Evolutionary conservation across 352 stramenopile genomes (phyloP).

Genomic region (Phytophthora colocasiae): DNA sequence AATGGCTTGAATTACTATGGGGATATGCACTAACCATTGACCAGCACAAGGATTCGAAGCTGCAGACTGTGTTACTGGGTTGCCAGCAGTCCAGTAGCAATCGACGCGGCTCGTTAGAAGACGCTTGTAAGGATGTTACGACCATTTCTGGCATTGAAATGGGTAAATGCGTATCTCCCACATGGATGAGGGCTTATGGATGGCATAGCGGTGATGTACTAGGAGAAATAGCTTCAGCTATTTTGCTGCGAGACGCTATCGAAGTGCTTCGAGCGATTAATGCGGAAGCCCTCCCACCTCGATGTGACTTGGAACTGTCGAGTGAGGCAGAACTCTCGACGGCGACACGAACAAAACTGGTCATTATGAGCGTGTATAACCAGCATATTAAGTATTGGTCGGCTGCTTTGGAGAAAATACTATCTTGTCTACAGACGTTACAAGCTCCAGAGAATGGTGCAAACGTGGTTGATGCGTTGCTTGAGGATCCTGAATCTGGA

Average conservation of each 20-base stretch:
- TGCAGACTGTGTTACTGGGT: constrained; percentile 28
- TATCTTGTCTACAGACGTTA: constrained; percentile 2
- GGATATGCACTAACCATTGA: constrained; percentile 29
- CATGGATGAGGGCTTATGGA: constrained; percentile 31
- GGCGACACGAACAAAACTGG: background rate
- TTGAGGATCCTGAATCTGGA: constrained; percentile 2
- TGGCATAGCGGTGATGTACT: constrained; percentile 8
- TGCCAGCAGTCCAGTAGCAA: constrained; percentile 4
- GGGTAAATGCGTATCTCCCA: background rate
- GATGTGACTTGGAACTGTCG: constrained; percentile 2
- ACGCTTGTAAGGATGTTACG: constrained; percentile 14
- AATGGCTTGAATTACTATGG: constrained; percentile 52
- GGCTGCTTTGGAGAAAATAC: constrained; percentile 4
- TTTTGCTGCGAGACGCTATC: constrained; percentile 17
- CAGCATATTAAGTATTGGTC: constrained; percentile 13
- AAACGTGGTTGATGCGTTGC: too few relatives aligned
- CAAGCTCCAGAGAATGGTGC: too few relatives aligned
- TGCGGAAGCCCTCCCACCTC: constrained; percentile 25
- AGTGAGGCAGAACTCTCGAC: background rate
- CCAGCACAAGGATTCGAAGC: constrained; percentile 20
- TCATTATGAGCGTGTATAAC: constrained; percentile 19
- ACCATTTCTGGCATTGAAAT: background rate
- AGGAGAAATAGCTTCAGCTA: constrained; percentile 7
- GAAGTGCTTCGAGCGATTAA: constrained; percentile 21
- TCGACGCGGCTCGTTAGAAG: constrained; percentile 16